phyloP scores from a whole-genome alignment of 2,329 filamentous ascomycete species.

The Fusarium mangiferae region DNA sequence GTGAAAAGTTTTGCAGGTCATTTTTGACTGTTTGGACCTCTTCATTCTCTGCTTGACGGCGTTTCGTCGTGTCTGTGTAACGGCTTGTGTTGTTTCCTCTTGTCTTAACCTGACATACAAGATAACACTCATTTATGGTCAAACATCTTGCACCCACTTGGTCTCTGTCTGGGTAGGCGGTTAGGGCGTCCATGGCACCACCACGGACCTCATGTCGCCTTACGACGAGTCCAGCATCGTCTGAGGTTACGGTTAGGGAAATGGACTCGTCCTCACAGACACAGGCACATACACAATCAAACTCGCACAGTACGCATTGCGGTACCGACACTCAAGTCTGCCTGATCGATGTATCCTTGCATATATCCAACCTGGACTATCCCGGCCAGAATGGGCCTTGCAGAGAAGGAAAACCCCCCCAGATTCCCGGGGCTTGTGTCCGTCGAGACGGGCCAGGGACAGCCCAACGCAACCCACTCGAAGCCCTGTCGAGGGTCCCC shows the following conservation, averaged over 20 bases:
- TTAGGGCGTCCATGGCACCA: constrained; percentile 42
- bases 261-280: constrained; percentile 7
- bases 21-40: constrained; percentile 3
- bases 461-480: constrained; percentile 34
- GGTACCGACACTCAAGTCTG: constrained; percentile 33
- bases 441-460: constrained; percentile 41
- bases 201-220: constrained; percentile 38
- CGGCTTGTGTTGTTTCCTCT: constrained; percentile 5
- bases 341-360: constrained; percentile 41
- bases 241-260: constrained; percentile 39
- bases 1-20: constrained; percentile 29
- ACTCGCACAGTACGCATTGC: constrained; percentile 33
- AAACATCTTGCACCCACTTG: constrained; percentile 27
- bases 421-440: constrained; percentile 46
- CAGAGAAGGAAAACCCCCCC: constrained; percentile 34
- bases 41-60: neutral
- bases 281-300: constrained; percentile 8
- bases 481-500: constrained; percentile 41
- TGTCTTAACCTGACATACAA: constrained; percentile 22
- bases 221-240: constrained; percentile 39
- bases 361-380: constrained; percentile 21
- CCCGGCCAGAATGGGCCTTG: constrained; percentile 33
- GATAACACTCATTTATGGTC: constrained; percentile 23
- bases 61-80: constrained; percentile 4
- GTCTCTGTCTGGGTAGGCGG: constrained; percentile 15